Conservation (phyloP, 108 stramenopile species). For the Skeletonema grethae region DNA sequence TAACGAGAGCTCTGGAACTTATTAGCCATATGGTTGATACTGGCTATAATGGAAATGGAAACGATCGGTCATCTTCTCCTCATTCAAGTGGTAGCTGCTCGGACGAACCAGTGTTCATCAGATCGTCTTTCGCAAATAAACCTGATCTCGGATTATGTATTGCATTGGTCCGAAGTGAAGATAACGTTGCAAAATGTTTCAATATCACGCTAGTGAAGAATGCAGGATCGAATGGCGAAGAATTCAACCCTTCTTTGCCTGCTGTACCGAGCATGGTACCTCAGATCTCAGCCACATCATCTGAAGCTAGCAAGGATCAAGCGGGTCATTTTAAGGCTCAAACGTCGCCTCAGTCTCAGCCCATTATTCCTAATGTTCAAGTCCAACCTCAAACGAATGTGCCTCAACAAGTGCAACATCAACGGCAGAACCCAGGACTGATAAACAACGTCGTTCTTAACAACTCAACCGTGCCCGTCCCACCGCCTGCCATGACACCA, state of each 20-base stretch:
- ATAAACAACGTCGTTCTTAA: not conserved
- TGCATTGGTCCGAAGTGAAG: constrained; percentile 21
- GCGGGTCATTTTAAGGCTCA: not conserved
- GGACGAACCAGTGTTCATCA: constrained; percentile 11
- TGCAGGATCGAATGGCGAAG: not conserved
- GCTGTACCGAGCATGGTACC: constrained; percentile 12
- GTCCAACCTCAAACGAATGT: not conserved
- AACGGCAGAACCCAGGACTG: not conserved
- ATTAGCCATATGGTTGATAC: constrained; percentile 41
- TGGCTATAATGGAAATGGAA: constrained; percentile 8
- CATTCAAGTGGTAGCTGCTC: constrained; percentile 7
- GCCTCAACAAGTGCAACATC: constrained; percentile 9
- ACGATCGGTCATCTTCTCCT: not conserved
- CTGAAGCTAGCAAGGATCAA: constrained; percentile 1
- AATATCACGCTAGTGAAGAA: constrained; percentile 41
- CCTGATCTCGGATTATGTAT: constrained; percentile 36
- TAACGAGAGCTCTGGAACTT: constrained; percentile 27
- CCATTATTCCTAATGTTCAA: not conserved
- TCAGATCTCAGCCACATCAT: not conserved
- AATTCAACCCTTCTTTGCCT: constrained; percentile 22
- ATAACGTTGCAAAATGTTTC: constrained; percentile 36
- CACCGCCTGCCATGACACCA: constrained; percentile 6
- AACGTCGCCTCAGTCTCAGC: not conserved
- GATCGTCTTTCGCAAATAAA: constrained; percentile 24
- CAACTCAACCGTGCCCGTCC: not conserved